Evolutionary conservation across 2,329 filamentous ascomycete species (phyloP).

Genomic region (Fusarium abutilonis): DNA sequence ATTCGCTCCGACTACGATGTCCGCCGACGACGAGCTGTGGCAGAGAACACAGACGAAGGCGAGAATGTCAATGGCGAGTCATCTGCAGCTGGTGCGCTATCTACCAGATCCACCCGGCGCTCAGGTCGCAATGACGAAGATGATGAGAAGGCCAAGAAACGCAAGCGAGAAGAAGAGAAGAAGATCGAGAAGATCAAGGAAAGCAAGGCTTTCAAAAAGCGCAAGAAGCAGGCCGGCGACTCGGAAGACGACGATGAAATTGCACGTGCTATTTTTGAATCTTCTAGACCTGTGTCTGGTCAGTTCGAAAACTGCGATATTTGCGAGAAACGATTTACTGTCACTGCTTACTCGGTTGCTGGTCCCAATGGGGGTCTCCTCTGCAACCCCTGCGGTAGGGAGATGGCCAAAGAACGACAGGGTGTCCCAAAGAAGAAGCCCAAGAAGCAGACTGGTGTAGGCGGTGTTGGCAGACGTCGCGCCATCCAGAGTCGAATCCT

Average conservation of each 20-base stretch:
- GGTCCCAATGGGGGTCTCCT: constrained; percentile 87
- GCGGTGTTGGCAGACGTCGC: constrained; percentile 70
- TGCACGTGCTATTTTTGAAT: constrained; percentile 59
- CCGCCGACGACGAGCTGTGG: constrained; percentile 55
- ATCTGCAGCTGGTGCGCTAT: constrained; percentile 32
- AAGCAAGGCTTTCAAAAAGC: constrained; percentile 66
- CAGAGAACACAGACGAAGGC: constrained; percentile 26
- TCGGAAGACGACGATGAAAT: constrained; percentile 62
- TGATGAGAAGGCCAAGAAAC: constrained; percentile 43
- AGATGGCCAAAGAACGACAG: constrained; percentile 71
- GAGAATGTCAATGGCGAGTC: constrained; percentile 40
- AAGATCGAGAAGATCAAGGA: constrained; percentile 71
- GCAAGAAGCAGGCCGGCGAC: constrained; percentile 54
- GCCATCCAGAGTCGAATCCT: constrained; percentile 85
- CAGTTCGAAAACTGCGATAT: constrained; percentile 89
- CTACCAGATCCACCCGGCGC: constrained; percentile 44
- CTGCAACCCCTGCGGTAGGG: constrained; percentile 82
- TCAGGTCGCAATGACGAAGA: constrained; percentile 40
- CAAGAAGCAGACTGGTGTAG: constrained; percentile 62
- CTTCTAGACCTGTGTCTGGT: constrained; percentile 72
- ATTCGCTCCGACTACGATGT: constrained; percentile 62
- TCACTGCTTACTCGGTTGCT: constrained; percentile 86
- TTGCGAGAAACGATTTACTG: constrained; percentile 89
- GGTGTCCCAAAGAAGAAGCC: constrained; percentile 51
- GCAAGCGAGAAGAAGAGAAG: constrained; percentile 59